Conservation (phyloP, 2,329 filamentous ascomycete species). For the Colletotrichum caudatum region DNA sequence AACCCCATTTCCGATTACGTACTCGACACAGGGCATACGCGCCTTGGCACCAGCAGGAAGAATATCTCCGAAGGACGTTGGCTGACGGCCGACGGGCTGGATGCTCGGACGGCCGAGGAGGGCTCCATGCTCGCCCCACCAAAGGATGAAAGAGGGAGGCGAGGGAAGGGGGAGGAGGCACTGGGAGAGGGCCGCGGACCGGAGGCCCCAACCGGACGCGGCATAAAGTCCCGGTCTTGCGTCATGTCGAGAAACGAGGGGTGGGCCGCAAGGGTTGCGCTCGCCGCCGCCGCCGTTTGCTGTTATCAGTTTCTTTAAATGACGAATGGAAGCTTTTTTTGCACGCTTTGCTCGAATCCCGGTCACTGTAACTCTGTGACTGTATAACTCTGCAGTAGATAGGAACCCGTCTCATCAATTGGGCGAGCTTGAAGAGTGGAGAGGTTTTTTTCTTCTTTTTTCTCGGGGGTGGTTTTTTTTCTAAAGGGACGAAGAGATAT, state of each 20-base stretch:
- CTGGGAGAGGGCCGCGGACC: slow-evolving; percentile 22
- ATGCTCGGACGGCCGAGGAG: slow-evolving; percentile 38
- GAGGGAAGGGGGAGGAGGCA: not conserved
- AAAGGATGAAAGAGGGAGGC: not conserved
- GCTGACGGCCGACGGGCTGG: slow-evolving; percentile 17
- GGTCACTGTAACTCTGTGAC: not conserved
- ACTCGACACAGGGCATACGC: not conserved
- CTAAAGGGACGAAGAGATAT: not conserved
- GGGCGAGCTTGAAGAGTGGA: not conserved
- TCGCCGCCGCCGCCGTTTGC: not conserved
- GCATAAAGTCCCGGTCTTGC: slow-evolving; percentile 38
- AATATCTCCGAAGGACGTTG: slow-evolving; percentile 30
- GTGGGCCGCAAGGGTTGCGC: slow-evolving; percentile 36
- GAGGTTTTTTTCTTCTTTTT: too few relatives aligned
- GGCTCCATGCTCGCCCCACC: slow-evolving; percentile 7
- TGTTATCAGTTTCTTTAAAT: not conserved
- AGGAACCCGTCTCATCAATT: not conserved
- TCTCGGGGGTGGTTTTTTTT: too few relatives aligned
- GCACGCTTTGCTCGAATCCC: not conserved
- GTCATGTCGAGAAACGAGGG: slow-evolving; percentile 24
- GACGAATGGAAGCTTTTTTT: not conserved
- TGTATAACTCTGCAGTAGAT: too few relatives aligned
- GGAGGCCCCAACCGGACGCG: slow-evolving; percentile 34
- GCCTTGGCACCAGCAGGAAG: slow-evolving; percentile 6
- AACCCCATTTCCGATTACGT: slow-evolving; percentile 1